Evolutionary conservation across 192 early-diverging fungal genomes (phyloP), one percentile per base, ranked within the genome.

Genomic region (Backusella tuberculispora): DNA sequence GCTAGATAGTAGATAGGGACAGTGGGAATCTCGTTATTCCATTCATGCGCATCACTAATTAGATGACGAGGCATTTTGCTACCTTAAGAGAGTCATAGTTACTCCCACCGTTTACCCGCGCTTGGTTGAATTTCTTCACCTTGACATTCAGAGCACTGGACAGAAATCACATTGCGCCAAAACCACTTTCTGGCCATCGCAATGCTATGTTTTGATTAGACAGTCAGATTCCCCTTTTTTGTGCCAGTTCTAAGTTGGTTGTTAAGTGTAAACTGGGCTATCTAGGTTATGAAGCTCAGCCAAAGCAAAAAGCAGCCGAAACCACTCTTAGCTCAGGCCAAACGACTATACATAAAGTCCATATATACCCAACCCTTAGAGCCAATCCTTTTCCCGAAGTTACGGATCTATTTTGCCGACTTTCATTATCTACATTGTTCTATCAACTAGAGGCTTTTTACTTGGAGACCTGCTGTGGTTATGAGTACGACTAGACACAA

Each of bases 201-300:
- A 92, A 92, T 91, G 90, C 87, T 92, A 92, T 92, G 87, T 92
- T 92, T 92, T 92, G 90, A 92, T 92, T 92, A 92, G 89, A 92
- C 89, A 89, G 87, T 90, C 87, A 90, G 88, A 90, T 92, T 91
- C 86, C 88, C 88, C 86, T 90, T 86, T 88, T 90, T 87, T 88
- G 88, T 90, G 89, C 89, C 90, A 92, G 88, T 91, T 90, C 90
- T 90, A 90, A 91, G 88, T 84, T 86, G 88, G 85, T 84, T 88
- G 88, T 88, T 90, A 84, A 86, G 75, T 76, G 86, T 80, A 74
- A 73, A 80, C 50, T 53, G 50, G 50, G 50, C 50, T 53, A 17
- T 53, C 50, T 3, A 53, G 50, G 50, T 53, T 24, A 10, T 53
- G 50, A 53, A 0, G 19, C 50, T 9, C 6, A 24, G 9, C 50